A percentile compares a stretch with the other conserved stretches of the same genome.
phyloP scores from a whole-genome alignment of 192 early-diverging fungal species.

The Coemansia sp. region DNA sequence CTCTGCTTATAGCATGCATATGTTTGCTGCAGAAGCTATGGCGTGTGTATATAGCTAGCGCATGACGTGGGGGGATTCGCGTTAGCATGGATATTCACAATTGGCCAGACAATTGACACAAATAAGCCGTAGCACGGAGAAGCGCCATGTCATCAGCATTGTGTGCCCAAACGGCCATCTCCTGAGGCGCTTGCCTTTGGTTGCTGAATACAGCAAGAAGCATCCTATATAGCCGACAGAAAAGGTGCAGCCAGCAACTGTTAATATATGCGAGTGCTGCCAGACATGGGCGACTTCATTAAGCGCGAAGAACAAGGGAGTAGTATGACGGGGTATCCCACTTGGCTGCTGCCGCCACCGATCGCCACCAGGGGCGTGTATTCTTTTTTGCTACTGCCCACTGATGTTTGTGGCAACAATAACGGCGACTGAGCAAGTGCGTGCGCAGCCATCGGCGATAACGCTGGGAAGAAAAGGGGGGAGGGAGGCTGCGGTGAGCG shows the following conservation, averaged over 20 bases:
- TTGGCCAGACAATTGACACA: not conserved
- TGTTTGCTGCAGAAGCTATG: constrained; percentile 6
- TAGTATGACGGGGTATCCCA: not conserved
- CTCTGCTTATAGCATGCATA: not conserved
- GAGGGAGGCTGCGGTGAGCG: not conserved
- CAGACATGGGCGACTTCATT: constrained; percentile 1
- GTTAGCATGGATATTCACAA: constrained; percentile 11
- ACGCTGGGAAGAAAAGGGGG: not conserved
- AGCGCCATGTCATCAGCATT: not conserved
- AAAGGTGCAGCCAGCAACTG: not conserved
- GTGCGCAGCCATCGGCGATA: constrained; percentile 9
- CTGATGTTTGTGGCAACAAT: not conserved
- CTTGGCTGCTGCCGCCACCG: constrained; percentile 12
- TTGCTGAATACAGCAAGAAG: not conserved
- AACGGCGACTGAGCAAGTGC: not conserved
- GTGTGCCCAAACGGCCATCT: not conserved
- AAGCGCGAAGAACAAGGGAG: not conserved
- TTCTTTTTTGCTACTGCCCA: constrained; percentile 4
- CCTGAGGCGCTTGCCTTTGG: not conserved
- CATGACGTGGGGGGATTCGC: constrained; percentile 6
- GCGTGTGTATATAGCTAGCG: not conserved
- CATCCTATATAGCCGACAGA: not conserved
- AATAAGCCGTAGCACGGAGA: not conserved
- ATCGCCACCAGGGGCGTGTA: constrained; percentile 4
- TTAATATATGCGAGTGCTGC: constrained; percentile 7